Evolutionary conservation across 305 asterid species (phyloP), one percentile per base, ranked within the genome.

Genomic region (Vinca major): DNA sequence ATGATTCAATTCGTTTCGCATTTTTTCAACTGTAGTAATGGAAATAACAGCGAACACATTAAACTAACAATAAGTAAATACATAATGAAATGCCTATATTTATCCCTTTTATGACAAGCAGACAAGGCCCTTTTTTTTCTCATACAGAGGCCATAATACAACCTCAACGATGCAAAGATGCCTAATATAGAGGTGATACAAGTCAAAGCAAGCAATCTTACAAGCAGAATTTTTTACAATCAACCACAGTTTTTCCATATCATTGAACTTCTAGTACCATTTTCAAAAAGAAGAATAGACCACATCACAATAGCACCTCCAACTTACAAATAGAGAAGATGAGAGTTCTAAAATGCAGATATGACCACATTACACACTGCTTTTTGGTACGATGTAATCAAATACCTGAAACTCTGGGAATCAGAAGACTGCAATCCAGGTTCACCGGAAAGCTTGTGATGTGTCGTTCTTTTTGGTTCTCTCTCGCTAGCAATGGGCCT

Each of bases 401-500:
- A 79, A 73, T 73, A 91, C 99, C 97, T 86, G 79, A 82, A 84
- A 75, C 85, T 82, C 64, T 81, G 96, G 50, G 90, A 76, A 80
- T 89, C 98, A 66, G 80, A 68, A 64, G 88, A 73, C 79, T 78
- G 92, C 83, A 84, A 65, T 72, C 87, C 80, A 65, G 96, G 73
- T 79, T 94, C 97, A 71, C 80, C 64, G 55, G 90, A 66, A 72
- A 79, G 86, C 84, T 87, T 91, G 74, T 82, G 88, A 73, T 85
- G 92, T 78, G 81, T 68, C 67, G 73, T 70, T 65, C 96, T 82
- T 80, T 88, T 94, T 69, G 80, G 68, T 73, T 89, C 97, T 62
- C 86, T 90, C 57, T 88, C 96, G 56, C 78, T 82, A 66, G 85
- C 99, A 77, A 70, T 70, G 48, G 98, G 75, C 84, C 97, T 89